A percentile compares a stretch with the other conserved stretches of the same genome.
phyloP scores from a whole-genome alignment of 768 basidiomycete species.

The Rhizopogon rudus region DNA sequence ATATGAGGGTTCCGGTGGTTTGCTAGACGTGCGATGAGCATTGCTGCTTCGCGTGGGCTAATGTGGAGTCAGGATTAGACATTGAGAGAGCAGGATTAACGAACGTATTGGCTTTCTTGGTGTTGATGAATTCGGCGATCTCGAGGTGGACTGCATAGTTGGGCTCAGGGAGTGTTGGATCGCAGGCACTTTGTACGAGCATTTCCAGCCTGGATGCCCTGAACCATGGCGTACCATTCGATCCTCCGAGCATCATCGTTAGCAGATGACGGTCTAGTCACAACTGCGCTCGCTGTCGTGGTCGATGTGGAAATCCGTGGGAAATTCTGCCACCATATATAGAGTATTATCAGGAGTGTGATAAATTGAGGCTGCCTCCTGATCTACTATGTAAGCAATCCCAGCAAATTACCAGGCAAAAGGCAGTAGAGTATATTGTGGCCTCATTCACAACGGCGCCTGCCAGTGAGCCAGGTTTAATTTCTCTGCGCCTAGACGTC shows the following conservation, averaged over 20 bases:
- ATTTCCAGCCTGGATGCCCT: constrained; percentile 61
- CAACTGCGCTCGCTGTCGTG: neutral
- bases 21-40: constrained; percentile 75
- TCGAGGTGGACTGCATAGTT: constrained; percentile 92
- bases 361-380: too few relatives aligned
- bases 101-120: constrained; percentile 95
- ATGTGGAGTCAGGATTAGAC: neutral
- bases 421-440: constrained; percentile 76
- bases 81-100: constrained; percentile 20
- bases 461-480: constrained; percentile 37
- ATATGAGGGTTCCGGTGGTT: constrained; percentile 94
- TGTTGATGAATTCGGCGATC: constrained; percentile 89
- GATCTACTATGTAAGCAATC: too few relatives aligned
- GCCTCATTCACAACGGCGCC: constrained; percentile 47
- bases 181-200: constrained; percentile 79
- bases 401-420: constrained; percentile 18
- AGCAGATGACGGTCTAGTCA: neutral
- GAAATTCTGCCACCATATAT: neutral
- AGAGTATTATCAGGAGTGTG: too few relatives aligned
- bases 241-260: constrained; percentile 42
- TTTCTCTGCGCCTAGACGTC: constrained; percentile 90
- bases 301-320: neutral
- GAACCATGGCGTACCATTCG: constrained; percentile 46
- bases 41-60: constrained; percentile 89
- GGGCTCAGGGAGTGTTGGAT: constrained; percentile 80